Evolutionary conservation across 805 yeast genomes (phyloP).

Genomic region (Candida maltosa): DNA sequence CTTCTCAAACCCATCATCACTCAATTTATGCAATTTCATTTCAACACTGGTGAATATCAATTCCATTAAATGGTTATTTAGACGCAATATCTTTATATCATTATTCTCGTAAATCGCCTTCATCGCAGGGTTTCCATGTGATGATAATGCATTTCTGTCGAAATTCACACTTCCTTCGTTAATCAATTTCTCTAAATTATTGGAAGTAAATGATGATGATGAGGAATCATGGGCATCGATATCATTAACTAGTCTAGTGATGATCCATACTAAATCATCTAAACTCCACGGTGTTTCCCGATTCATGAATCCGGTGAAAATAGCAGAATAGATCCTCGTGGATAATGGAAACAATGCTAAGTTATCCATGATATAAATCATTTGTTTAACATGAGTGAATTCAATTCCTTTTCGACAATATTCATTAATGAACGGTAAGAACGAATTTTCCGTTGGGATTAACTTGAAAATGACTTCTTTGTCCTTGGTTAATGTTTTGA

Average conservation of each 20-base stretch:
- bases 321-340: constrained; percentile 22
- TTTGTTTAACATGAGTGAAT: constrained; percentile 10
- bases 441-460: constrained; percentile 23
- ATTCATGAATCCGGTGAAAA: constrained; percentile 16
- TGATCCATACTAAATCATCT: constrained; percentile 3
- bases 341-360: constrained; percentile 27
- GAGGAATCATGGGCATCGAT: too few species aligned
- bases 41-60: too few species aligned
- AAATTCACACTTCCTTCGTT: too few species aligned
- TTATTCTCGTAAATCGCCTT: too few species aligned
- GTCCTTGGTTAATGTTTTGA: constrained; percentile 13
- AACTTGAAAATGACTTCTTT: constrained; percentile 8
- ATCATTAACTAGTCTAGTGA: too few species aligned
- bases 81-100: too few species aligned
- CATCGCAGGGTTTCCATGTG: too few species aligned
- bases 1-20: too few species aligned
- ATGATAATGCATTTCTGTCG: too few species aligned
- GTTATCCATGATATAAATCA: constrained; percentile 17
- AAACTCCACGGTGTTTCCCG: constrained; percentile 7
- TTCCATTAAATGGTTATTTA: background rate
- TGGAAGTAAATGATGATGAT: too few species aligned
- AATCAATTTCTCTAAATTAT: too few species aligned
- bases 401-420: constrained; percentile 12
- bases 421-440: constrained; percentile 16
- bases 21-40: too few species aligned